Percentiles rank a stretch among this genome's conserved stretches.
phyloP scores from a whole-genome alignment of 176 grass and related monocot genomes.

The Poa pratensis region DNA sequence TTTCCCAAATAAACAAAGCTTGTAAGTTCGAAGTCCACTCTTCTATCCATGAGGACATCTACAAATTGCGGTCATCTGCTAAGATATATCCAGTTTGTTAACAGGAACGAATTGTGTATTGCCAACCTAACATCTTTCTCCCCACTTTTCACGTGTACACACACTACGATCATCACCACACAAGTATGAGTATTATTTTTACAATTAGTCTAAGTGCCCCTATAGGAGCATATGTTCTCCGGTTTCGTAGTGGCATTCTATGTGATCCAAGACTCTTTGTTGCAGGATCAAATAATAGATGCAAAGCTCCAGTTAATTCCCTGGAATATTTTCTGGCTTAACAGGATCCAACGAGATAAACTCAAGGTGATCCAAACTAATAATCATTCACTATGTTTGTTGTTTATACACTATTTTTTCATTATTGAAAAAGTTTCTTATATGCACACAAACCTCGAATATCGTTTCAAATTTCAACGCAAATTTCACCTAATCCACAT shows the following conservation, averaged over 20 bases:
- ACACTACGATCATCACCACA: slow-evolving; percentile 24
- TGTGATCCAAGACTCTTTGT: slow-evolving; percentile 36
- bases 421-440: background rate
- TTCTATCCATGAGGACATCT: background rate
- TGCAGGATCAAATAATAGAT: slow-evolving; percentile 29
- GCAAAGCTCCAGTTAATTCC: slow-evolving; percentile 37
- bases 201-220: background rate
- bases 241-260: slow-evolving; percentile 47
- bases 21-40: background rate
- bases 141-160: slow-evolving; percentile 25
- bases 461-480: background rate
- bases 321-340: slow-evolving; percentile 36
- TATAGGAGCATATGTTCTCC: slow-evolving; percentile 46
- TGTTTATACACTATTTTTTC: background rate
- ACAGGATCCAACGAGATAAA: slow-evolving; percentile 29
- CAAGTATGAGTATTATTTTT: background rate
- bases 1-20: background rate
- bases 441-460: background rate
- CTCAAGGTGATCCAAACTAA: slow-evolving; percentile 8
- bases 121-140: slow-evolving; percentile 28
- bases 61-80: background rate
- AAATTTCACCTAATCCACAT: background rate
- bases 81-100: background rate
- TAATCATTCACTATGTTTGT: slow-evolving; percentile 11
- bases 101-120: background rate